A percentile compares a stretch with the other conserved stretches of the same genome.
These are phyloP conservation scores for Dittrichia graveolens DNA, from an alignment of 129 eudicot genomes.

Conservation along the genomic window DNA sequence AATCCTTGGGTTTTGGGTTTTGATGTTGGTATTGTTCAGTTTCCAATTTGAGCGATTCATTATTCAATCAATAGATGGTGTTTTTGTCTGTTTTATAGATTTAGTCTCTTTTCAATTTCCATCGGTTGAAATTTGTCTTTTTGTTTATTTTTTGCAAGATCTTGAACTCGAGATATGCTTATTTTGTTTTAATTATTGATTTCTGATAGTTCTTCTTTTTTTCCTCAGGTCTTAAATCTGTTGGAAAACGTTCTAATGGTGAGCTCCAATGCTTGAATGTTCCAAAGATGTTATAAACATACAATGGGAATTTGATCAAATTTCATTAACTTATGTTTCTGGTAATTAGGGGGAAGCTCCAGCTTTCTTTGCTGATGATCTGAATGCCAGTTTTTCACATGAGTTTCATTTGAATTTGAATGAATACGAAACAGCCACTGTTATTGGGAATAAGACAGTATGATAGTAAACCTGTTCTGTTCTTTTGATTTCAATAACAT, in stretches of 20 bases:
- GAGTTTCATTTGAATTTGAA: conserved; percentile 52
- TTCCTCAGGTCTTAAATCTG: conserved; percentile 30
- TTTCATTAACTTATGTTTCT: conserved; percentile 23
- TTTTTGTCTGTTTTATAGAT: conserved; percentile 26
- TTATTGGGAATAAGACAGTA: conserved; percentile 65
- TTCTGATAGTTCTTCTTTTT: background rate
- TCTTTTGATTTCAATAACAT: background rate
- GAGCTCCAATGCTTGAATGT: conserved; percentile 13
- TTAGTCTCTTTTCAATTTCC: conserved; percentile 21
- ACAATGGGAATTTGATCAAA: conserved; percentile 2
- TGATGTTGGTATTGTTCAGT: background rate
- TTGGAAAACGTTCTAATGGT: conserved; percentile 38
- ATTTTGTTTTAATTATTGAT: conserved; percentile 3
- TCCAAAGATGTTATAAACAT: background rate
- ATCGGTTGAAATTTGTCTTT: conserved; percentile 19
- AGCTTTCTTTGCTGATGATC: conserved; percentile 61
- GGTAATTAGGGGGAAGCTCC: conserved; percentile 87
- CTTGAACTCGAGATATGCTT: conserved; percentile 24
- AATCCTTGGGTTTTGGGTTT: conserved; percentile 28
- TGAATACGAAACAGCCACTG: conserved; percentile 49
- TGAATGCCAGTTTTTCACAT: conserved; percentile 33
- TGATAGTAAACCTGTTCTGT: conserved; percentile 28
- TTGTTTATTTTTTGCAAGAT: conserved; percentile 33
- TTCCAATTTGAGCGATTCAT: conserved; percentile 18
- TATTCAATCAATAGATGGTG: background rate